These are phyloP conservation scores for Arabis alpina DNA, from an alignment of 345 rosid species.

Conservation along the genomic window DNA sequence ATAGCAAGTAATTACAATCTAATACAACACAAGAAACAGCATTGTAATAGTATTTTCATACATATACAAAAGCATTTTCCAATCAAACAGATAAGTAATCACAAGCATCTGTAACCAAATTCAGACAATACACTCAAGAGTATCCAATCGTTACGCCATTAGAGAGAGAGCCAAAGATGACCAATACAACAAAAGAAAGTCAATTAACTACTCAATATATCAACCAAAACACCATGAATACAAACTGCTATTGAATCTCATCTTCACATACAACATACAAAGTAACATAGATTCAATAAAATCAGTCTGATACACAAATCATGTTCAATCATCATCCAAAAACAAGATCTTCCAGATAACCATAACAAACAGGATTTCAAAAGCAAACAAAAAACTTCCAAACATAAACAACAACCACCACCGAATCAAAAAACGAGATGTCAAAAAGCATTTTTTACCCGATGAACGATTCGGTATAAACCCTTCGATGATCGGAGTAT, in stretches of 20 bases:
- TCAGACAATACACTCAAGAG: constrained; percentile 29
- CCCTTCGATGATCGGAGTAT: constrained; percentile 52
- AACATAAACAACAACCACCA: constrained; percentile 36
- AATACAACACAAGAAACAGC: constrained; percentile 42
- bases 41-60: background rate
- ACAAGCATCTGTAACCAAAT: constrained; percentile 27
- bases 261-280: constrained; percentile 17
- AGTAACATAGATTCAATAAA: constrained; percentile 6
- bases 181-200: constrained; percentile 17
- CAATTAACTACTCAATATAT: constrained; percentile 3
- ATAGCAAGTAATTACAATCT: constrained; percentile 30
- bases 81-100: constrained; percentile 30
- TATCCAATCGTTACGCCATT: background rate
- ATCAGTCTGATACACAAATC: background rate
- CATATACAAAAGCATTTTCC: constrained; percentile 8
- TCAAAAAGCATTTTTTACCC: constrained; percentile 40
- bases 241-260: constrained; percentile 24
- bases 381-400: constrained; percentile 38
- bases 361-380: background rate
- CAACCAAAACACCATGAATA: constrained; percentile 15
- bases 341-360: constrained; percentile 25
- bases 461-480: constrained; percentile 59
- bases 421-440: constrained; percentile 19
- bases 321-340: constrained; percentile 47
- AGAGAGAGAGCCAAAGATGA: constrained; percentile 5